A percentile compares a stretch with the other conserved stretches of the same genome.
These are phyloP conservation scores for Elongisporangium prolatum DNA, from an alignment of 352 stramenopile species.

Conservation along the genomic window DNA sequence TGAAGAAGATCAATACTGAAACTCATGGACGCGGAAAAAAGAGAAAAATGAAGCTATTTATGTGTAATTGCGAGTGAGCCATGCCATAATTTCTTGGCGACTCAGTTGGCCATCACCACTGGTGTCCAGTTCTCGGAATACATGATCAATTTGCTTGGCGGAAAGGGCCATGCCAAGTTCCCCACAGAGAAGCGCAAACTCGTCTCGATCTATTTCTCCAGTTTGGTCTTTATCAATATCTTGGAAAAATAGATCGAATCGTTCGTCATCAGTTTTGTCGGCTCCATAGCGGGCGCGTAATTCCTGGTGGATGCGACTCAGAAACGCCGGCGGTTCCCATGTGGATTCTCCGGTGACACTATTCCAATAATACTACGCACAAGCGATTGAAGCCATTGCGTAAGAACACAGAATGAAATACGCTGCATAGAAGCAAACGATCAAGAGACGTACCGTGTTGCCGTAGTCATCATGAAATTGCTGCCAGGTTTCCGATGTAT, in stretches of 20 bases:
- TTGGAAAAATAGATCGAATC: conserved; percentile 61
- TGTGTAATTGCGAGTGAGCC: conserved; percentile 44
- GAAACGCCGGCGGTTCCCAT: conserved; percentile 53
- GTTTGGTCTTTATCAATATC: conserved; percentile 59
- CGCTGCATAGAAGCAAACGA: not conserved
- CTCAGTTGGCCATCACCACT: conserved; percentile 57
- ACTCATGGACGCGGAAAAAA: conserved; percentile 3
- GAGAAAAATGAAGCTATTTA: conserved; percentile 10
- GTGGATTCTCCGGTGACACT: conserved; percentile 51
- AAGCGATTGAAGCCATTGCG: not conserved
- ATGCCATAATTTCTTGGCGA: conserved; percentile 51
- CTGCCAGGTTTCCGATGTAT: conserved; percentile 35
- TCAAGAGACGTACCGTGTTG: conserved; percentile 38
- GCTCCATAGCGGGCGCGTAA: conserved; percentile 40
- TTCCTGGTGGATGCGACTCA: conserved; percentile 51
- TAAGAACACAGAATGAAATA: conserved; percentile 4
- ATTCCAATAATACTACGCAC: conserved; percentile 67
- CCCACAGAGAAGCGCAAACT: conserved; percentile 59
- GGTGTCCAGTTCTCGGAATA: conserved; percentile 58
- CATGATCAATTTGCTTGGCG: conserved; percentile 40
- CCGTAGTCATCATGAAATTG: conserved; percentile 51
- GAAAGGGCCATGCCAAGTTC: conserved; percentile 67
- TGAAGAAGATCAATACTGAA: conserved; percentile 23
- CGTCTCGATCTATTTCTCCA: conserved; percentile 53
- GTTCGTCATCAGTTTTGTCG: conserved; percentile 47